Conservation (phyloP, 306 rosid genomes). For the Castanea mollissima region DNA sequence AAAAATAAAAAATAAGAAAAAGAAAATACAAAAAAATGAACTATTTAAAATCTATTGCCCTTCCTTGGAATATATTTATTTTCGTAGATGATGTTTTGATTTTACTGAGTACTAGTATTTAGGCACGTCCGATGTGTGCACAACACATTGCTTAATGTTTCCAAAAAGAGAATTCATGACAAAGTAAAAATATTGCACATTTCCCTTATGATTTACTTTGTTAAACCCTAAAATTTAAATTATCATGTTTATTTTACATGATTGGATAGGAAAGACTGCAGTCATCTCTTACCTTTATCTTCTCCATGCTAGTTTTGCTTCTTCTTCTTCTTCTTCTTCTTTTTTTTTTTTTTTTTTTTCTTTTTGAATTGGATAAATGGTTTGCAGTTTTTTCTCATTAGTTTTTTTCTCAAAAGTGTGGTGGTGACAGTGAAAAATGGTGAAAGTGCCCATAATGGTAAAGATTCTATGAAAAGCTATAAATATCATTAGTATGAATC, state of each 20-base stretch:
- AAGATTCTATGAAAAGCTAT: no score
- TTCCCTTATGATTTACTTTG: neutral
- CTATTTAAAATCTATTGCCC: neutral
- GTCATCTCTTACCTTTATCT: neutral
- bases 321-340: neutral
- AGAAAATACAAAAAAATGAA: neutral
- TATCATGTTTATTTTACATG: no score
- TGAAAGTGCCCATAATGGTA: no score
- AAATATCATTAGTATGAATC: neutral
- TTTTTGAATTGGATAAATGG: neutral
- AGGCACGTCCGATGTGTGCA: neutral
- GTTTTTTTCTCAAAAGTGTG: neutral
- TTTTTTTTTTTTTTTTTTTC: neutral
- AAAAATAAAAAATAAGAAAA: neutral
- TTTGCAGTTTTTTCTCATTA: neutral
- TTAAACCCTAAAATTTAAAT: neutral
- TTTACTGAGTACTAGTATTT: neutral
- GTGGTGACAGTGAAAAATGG: no score
- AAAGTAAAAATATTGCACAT: neutral
- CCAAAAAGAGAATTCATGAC: neutral
- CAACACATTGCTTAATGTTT: neutral
- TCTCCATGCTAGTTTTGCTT: neutral
- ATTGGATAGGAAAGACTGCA: neutral
- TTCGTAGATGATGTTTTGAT: neutral
- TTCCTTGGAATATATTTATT: neutral